Conservation (phyloP, 768 basidiomycete species). For the Auricularia auricula-judae region DNA sequence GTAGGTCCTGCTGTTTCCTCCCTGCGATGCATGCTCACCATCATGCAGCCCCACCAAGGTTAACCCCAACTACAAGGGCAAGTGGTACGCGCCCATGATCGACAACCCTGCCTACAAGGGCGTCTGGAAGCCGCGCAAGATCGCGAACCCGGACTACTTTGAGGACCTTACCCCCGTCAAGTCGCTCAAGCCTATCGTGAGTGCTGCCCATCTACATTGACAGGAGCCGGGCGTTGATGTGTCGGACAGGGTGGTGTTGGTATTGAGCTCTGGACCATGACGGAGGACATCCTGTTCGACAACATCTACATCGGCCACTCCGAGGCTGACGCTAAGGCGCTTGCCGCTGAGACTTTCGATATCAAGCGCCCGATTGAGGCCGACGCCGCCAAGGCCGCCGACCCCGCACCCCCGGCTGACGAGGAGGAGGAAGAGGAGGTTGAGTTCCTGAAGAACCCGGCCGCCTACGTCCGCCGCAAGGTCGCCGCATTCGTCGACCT, state of each 20-base stretch:
- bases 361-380: constrained; percentile 81
- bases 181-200: constrained; percentile 72
- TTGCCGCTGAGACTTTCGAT: constrained; percentile 84
- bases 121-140: constrained; percentile 83
- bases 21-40: constrained; percentile 22
- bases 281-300: constrained; percentile 85
- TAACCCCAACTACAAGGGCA: constrained; percentile 96
- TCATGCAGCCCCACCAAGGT: constrained; percentile 50
- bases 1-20: constrained; percentile 20
- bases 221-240: constrained; percentile 14
- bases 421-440: constrained; percentile 39
- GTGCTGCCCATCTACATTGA: background rate
- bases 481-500: constrained; percentile 71
- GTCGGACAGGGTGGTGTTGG: constrained; percentile 70
- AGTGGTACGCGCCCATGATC: constrained; percentile 90
- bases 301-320: constrained; percentile 94
- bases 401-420: constrained; percentile 15
- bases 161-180: constrained; percentile 79
- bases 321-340: constrained; percentile 64
- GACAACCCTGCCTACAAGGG: constrained; percentile 98
- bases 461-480: constrained; percentile 70
- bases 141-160: constrained; percentile 83
- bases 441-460: constrained; percentile 60
- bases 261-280: constrained; percentile 99
- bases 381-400: constrained; percentile 39